Evolutionary conservation across 83 land plant genomes (phyloP).

Genomic region (Thuja plicata): DNA sequence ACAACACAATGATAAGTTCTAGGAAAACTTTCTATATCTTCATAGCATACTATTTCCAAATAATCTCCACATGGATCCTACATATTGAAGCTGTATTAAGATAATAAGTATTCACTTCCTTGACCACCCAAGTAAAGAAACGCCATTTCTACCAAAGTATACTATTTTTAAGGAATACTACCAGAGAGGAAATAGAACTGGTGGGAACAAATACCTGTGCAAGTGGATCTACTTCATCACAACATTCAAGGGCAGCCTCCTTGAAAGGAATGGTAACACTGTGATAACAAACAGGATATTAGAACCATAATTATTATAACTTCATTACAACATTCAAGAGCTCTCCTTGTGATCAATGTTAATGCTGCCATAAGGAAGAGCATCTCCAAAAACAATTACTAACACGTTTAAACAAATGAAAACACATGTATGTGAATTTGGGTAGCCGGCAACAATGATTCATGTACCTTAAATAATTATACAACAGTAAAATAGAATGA

Average conservation of each 20-base stretch:
- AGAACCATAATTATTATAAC: slow-evolving; percentile 4
- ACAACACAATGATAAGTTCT: not conserved
- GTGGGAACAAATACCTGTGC: slow-evolving; percentile 15
- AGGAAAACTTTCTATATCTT: not conserved
- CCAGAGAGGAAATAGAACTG: not conserved
- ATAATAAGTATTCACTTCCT: slow-evolving; percentile 3
- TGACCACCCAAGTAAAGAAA: not conserved
- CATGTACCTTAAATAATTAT: not conserved
- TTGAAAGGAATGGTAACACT: slow-evolving; percentile 29
- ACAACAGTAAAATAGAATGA: not conserved
- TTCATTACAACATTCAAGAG: slow-evolving; percentile 15
- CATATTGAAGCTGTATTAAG: not conserved
- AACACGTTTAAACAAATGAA: not conserved
- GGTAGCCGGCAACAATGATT: not conserved
- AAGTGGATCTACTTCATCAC: slow-evolving; percentile 29
- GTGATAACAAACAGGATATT: not conserved
- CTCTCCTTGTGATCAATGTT: slow-evolving; percentile 11
- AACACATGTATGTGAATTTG: not conserved
- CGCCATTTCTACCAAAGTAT: not conserved
- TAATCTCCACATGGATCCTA: not conserved
- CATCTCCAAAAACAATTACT: not conserved
- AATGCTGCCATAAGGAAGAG: not conserved
- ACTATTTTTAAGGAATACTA: not conserved
- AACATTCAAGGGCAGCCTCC: slow-evolving; percentile 27
- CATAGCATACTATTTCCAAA: not conserved